Percentiles rank a stretch among this genome's conserved stretches.
phyloP scores from a whole-genome alignment of 2,329 filamentous ascomycete species.

The Ceratocystis destructans region DNA sequence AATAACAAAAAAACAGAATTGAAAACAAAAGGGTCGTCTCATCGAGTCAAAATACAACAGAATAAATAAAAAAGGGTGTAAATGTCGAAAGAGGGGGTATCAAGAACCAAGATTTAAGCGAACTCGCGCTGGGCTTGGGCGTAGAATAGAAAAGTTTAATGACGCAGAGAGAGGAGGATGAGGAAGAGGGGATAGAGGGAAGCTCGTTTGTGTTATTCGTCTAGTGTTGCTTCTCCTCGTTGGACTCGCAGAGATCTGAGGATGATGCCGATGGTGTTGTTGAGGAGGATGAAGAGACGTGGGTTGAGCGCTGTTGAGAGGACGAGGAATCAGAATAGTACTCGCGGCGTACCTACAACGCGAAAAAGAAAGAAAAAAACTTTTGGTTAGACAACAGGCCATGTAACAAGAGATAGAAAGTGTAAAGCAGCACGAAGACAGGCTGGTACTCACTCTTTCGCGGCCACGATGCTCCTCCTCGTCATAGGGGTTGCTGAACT shows the following conservation, averaged over 20 bases:
- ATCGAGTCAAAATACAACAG: conserved; percentile 1
- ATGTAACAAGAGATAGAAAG: background rate
- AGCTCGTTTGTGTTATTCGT: background rate
- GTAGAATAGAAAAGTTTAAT: background rate
- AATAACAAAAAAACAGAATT: background rate
- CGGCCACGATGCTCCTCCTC: conserved; percentile 30
- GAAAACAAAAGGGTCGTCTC: background rate
- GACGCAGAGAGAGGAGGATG: background rate
- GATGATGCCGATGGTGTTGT: background rate
- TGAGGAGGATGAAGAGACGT: background rate
- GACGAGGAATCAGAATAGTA: conserved; percentile 10
- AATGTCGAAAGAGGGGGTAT: conserved; percentile 1
- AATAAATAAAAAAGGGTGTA: background rate
- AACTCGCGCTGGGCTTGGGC: background rate
- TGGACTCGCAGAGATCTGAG: conserved; percentile 1
- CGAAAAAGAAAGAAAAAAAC: background rate
- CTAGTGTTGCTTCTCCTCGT: conserved; percentile 2
- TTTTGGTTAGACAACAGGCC: background rate
- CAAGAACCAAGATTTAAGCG: background rate
- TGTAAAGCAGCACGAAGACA: background rate
- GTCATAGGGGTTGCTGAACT: conserved; percentile 30
- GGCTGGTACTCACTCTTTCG: conserved; percentile 26
- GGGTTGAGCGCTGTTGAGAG: conserved; percentile 6
- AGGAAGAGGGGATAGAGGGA: background rate
- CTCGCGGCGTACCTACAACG: conserved; percentile 13